Conservation (phyloP, 495 filamentous ascomycete species). For the Penicillium samsonianum region DNA sequence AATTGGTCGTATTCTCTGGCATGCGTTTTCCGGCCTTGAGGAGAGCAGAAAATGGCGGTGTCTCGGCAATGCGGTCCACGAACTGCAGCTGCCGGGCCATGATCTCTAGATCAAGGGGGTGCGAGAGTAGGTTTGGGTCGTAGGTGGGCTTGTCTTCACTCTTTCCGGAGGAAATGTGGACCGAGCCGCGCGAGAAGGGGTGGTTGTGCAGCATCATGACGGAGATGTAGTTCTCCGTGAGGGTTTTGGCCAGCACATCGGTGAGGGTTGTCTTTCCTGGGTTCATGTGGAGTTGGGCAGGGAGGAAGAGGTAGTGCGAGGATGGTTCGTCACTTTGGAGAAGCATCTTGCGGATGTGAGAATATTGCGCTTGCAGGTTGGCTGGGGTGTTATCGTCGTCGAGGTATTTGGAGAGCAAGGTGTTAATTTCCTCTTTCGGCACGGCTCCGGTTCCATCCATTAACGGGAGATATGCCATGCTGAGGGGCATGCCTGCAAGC, state of each 20-base stretch:
- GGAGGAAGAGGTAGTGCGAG: conserved; percentile 43
- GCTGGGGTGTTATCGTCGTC: conserved; percentile 16
- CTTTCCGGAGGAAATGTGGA: conserved; percentile 16
- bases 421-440: conserved; percentile 24
- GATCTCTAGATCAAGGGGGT: conserved; percentile 40
- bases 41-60: conserved; percentile 13
- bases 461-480: conserved; percentile 44
- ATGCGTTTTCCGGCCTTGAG: conserved; percentile 16
- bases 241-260: conserved; percentile 22
- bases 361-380: conserved; percentile 21
- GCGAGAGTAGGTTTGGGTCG: conserved; percentile 21
- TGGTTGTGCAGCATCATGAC: conserved; percentile 22
- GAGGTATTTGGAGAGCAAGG: conserved; percentile 30
- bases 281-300: conserved; percentile 35
- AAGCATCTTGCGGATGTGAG: conserved; percentile 36
- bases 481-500: conserved; percentile 41
- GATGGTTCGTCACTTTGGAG: conserved; percentile 28
- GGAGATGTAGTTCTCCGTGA: conserved; percentile 20
- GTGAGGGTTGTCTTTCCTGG: conserved; percentile 34
- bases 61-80: conserved; percentile 8
- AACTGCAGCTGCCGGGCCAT: conserved; percentile 40
- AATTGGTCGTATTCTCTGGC: conserved; percentile 13
- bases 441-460: conserved; percentile 38
- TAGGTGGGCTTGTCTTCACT: conserved; percentile 15
- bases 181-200: conserved; percentile 19